These are phyloP conservation scores for Neonectria hederae DNA, from an alignment of 2,329 filamentous ascomycete genomes.

Conservation along the genomic window DNA sequence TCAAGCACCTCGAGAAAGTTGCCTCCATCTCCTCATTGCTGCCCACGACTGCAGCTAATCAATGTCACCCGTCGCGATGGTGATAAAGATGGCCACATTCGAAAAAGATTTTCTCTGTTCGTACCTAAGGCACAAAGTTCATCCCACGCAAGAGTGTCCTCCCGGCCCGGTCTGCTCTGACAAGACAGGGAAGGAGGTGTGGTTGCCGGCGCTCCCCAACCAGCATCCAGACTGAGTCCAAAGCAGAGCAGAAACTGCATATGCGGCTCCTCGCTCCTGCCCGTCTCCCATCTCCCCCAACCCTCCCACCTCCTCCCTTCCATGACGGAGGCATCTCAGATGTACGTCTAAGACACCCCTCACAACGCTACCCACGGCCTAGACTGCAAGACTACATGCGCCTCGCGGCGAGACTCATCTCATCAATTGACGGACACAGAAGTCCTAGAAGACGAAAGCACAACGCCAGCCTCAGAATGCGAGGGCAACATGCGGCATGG, in stretches of 20 bases:
- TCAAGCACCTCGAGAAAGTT: background rate
- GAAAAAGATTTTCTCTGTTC: background rate
- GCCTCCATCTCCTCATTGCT: background rate
- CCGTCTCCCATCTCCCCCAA: conserved; percentile 28
- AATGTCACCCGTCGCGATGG: background rate
- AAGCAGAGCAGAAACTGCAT: conserved; percentile 13
- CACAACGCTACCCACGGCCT: background rate
- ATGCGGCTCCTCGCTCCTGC: conserved; percentile 28
- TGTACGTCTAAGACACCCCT: background rate
- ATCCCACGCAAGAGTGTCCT: conserved; percentile 15
- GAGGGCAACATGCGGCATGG: background rate
- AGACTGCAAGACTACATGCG: too few relatives aligned
- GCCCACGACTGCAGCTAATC: background rate
- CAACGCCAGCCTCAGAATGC: conserved; percentile 13
- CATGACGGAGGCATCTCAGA: background rate
- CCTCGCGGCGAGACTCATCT: background rate
- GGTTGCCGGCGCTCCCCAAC: conserved; percentile 14
- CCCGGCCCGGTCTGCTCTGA: conserved; percentile 27
- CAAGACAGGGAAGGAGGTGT: conserved; percentile 18
- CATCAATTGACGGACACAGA: background rate
- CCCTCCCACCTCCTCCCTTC: conserved; percentile 8
- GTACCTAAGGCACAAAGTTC: conserved; percentile 1
- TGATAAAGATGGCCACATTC: background rate
- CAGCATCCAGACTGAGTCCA: background rate
- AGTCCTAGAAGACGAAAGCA: conserved; percentile 1